phyloP scores from a whole-genome alignment of 2,329 filamentous ascomycete species.

The Trichoderma sp. region DNA sequence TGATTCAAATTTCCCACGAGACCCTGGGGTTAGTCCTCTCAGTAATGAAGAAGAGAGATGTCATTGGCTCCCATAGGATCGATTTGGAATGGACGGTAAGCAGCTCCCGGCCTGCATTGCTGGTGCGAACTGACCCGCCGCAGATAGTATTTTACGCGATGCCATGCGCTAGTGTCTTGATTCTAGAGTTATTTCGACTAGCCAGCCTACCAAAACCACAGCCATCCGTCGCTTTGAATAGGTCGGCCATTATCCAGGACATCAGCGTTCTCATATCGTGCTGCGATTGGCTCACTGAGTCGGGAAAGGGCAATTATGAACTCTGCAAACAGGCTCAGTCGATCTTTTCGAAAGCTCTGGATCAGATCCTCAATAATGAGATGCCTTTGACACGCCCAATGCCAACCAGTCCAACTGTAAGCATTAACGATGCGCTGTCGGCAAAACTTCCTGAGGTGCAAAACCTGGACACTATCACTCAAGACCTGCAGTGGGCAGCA shows the following conservation, averaged over 20 bases:
- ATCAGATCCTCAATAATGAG: neutral
- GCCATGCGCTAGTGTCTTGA: neutral
- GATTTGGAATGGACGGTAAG: neutral
- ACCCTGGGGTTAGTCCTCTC: neutral
- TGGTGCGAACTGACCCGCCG: neutral
- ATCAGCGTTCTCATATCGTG: neutral
- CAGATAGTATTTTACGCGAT: conserved; percentile 1
- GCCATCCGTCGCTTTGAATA: neutral
- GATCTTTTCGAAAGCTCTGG: neutral
- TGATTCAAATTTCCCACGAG: neutral
- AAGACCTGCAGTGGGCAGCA: neutral
- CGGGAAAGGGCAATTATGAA: neutral
- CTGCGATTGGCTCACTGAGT: neutral
- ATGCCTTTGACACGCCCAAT: neutral
- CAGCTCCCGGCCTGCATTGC: neutral
- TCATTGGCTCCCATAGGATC: neutral
- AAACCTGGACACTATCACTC: neutral
- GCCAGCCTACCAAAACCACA: neutral
- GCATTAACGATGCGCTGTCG: neutral
- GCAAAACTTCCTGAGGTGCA: neutral
- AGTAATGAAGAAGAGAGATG: neutral
- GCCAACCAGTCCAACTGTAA: neutral
- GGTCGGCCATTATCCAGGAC: neutral
- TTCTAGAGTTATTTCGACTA: neutral
- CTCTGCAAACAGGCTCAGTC: neutral